phyloP scores from a whole-genome alignment of 768 basidiomycete genomes.

The Agaricus sinodeliciosus region DNA sequence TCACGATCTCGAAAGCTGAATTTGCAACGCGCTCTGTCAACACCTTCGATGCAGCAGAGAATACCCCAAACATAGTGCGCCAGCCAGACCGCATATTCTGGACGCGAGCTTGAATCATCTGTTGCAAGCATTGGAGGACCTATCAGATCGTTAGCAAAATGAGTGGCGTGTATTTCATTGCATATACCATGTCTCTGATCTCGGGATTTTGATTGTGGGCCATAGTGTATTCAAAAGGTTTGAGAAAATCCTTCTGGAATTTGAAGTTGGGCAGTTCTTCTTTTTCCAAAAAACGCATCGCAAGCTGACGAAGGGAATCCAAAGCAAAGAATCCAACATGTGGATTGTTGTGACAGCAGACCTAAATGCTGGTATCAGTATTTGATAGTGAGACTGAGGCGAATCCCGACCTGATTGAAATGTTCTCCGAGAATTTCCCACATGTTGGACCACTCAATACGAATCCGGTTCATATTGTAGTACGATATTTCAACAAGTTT shows the following conservation, averaged over 20 bases:
- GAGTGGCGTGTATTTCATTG: not conserved
- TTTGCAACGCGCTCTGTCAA: constrained; percentile 77
- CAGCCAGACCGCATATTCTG: constrained; percentile 97
- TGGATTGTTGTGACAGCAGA: constrained; percentile 97
- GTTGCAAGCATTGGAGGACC: constrained; percentile 96
- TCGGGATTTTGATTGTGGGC: constrained; percentile 93
- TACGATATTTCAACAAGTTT: constrained; percentile 99
- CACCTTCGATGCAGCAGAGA: constrained; percentile 94
- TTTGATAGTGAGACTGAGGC: not conserved
- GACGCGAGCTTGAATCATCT: constrained; percentile 95
- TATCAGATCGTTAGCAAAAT: constrained; percentile 19
- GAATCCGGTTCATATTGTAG: constrained; percentile 98
- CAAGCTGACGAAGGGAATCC: constrained; percentile 92
- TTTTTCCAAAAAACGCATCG: constrained; percentile 98
- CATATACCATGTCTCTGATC: constrained; percentile 84
- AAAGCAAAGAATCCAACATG: constrained; percentile 96
- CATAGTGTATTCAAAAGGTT: constrained; percentile 98
- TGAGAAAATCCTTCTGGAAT: constrained; percentile 98
- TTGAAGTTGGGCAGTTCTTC: constrained; percentile 98
- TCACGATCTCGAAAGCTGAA: constrained; percentile 95
- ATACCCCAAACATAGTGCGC: constrained; percentile 99
- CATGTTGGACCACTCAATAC: constrained; percentile 95
- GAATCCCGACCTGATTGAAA: constrained; percentile 82
- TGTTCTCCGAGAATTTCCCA: constrained; percentile 99
- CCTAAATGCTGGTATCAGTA: constrained; percentile 38